phyloP scores from a whole-genome alignment of 202 grass and related monocot genomes.

The Schoenoplectus triqueter region DNA sequence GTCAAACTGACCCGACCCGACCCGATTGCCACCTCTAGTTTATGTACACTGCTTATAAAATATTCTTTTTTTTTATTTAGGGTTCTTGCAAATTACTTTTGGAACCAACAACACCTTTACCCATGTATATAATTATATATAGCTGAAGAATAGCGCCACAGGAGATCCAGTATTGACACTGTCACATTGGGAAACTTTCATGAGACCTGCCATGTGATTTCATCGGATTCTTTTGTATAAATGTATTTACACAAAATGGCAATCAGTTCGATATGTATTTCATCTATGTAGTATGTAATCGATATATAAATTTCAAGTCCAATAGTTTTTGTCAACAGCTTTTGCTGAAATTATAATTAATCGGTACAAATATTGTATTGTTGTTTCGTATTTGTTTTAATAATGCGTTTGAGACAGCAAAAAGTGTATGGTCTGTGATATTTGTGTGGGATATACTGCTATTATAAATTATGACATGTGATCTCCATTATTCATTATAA shows the following conservation, averaged over 20 bases:
- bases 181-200: neutral
- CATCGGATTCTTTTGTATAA: conserved; percentile 16
- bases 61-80: neutral
- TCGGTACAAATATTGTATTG: too few relatives aligned
- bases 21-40: too few relatives aligned
- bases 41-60: neutral
- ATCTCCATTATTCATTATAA: too few relatives aligned
- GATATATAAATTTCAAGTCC: neutral
- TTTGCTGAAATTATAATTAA: too few relatives aligned
- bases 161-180: conserved; percentile 15
- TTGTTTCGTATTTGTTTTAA: neutral
- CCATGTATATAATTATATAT: neutral
- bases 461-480: neutral
- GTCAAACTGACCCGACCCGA: too few relatives aligned
- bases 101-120: neutral
- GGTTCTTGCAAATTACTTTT: conserved; percentile 4
- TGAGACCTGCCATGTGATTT: neutral
- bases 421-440: neutral
- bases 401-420: neutral
- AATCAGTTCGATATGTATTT: neutral
- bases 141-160: neutral
- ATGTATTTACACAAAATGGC: neutral
- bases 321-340: neutral
- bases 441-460: neutral
- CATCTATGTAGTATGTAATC: neutral